Base-by-base conservation (phyloP, 306 rosid genomes). In the Quercus ilex region DNA sequence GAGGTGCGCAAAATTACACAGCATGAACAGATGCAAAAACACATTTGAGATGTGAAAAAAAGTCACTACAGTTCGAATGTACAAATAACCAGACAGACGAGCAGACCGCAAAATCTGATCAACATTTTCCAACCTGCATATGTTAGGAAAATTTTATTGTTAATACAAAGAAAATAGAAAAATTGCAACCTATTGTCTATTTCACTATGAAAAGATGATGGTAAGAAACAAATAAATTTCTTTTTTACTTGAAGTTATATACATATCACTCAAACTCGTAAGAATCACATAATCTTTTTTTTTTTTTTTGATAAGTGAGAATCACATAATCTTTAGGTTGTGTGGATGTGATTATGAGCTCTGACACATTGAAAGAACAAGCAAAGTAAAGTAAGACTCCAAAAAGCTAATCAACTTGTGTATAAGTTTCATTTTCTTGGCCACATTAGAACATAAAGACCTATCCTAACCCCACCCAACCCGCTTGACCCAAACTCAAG, bases 101-200 rank as follows among this genome's bases (percentile, higher is more conserved):
- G 97, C 91, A 71, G 97, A 88, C 77, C 94, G 95, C 89, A 94
- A 79, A 74, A 92, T 69, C 80, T 87, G 94, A 88, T 91, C 92
- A 69, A 92, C 73, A 53, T 94, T 89, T 82, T 94, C 94, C 93
- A 94, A 85, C 89, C 99, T 94, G 85, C 70, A 76, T 71, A 35
- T 58, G 80, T 75, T 25, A 78, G 53, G 77, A 84, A 26, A 30
- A 76, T 74, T 52, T 67, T 57, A 63, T 20, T 11, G 68, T 65
- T 26, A 14, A 82, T 51, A 30, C 15, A 68, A 72, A 5, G 14
- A 56, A 38, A 31, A 69, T 38, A 74, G 10, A 43, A 55, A 59
- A 81, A 51, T 20, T 46, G 19, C 31, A n/a, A 5, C 26, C 76
- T 25, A 33, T 18, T 13, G 20, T 23, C 46, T 4, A 35, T 55